Evolutionary conservation across 768 basidiomycete species (phyloP), one percentile per base, ranked within the genome.

Genomic region (Chalciporus piperatus): DNA sequence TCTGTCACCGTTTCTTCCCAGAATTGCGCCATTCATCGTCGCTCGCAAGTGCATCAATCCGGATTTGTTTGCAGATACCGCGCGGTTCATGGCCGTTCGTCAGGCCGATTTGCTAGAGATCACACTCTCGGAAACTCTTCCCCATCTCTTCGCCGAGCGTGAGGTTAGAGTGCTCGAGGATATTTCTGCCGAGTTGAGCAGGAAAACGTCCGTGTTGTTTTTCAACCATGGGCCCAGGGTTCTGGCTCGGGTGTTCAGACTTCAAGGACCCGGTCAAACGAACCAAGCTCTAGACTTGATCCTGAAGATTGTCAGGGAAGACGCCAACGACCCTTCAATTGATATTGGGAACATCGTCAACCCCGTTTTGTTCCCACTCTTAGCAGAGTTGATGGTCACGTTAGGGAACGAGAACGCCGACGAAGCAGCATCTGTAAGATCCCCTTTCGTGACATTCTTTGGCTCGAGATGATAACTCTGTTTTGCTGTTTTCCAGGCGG

Each of bases 321-420:
- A 76, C 1, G 74, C 77, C 0, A 55, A 62, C 25, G 63, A 64
- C 12, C 74, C 78, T 40, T 51, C 57, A 23, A 72, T 76, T 33
- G 67, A 71, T 33, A 62, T 80, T 11, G 71, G 72, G 45, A 76
- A 74, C 47, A 69, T 88, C 60, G 77, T 94, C 40, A 81, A 80
- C 42, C 84, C 83, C 52, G 85, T 81, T 52, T 70, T 86, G 27
- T 78, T 90, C 1, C 77, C 83, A 4, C 71, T 96, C 23, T 74
- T 96, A 12, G 82, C 84, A 6, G 82, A 86, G 53, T 71, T 98
- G 20, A 85, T 93, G 17, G 76, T 92, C 32, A 78, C 79, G 11
- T 73, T 97, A 62, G 95, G 93, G 3, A 82, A 93, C 56, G 80
- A 85, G 47, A 77, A 83, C 45, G 61, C 65, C 0, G 68, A 66